Percentiles rank a stretch among this genome's conserved stretches.
Conservation (phyloP, 2,329 filamentous ascomycete genomes). For the Drechslerella dactyloides region DNA sequence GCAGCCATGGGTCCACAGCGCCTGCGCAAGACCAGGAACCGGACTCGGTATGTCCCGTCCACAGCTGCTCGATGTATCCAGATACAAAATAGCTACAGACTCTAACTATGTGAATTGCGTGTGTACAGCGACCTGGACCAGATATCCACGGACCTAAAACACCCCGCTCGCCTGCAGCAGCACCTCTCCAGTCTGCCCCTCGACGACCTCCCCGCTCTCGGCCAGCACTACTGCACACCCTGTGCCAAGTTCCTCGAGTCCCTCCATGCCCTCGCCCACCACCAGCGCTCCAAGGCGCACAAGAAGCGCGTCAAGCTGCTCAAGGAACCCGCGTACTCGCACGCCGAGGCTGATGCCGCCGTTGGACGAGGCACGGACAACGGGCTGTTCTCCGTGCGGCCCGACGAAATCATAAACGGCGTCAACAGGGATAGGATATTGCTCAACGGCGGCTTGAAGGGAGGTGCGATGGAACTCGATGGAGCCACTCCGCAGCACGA, state of each 20-base stretch:
- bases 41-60: conserved; percentile 65
- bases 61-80: background rate
- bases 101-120: background rate
- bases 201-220: conserved; percentile 87
- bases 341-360: conserved; percentile 83
- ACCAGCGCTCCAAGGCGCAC: conserved; percentile 88
- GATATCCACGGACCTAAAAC: conserved; percentile 79
- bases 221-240: conserved; percentile 84
- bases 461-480: conserved; percentile 31
- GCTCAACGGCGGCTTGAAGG: conserved; percentile 10
- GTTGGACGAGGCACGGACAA: conserved; percentile 76
- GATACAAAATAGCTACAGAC: background rate
- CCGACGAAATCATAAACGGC: conserved; percentile 33
- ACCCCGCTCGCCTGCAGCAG: conserved; percentile 77
- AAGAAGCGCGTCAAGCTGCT: conserved; percentile 78
- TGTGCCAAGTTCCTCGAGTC: conserved; percentile 97
- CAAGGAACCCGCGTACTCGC: conserved; percentile 81
- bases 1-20: conserved; percentile 45
- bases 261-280: conserved; percentile 74
- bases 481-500: conserved; percentile 1
- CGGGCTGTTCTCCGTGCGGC: conserved; percentile 56
- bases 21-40: conserved; percentile 69
- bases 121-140: conserved; percentile 84
- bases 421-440: conserved; percentile 22
- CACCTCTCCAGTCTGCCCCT: conserved; percentile 78